Percentiles rank a stretch among this genome's conserved stretches.
Conservation (phyloP, 164 flowering plant genomes). For the Aristolochia californica region DNA sequence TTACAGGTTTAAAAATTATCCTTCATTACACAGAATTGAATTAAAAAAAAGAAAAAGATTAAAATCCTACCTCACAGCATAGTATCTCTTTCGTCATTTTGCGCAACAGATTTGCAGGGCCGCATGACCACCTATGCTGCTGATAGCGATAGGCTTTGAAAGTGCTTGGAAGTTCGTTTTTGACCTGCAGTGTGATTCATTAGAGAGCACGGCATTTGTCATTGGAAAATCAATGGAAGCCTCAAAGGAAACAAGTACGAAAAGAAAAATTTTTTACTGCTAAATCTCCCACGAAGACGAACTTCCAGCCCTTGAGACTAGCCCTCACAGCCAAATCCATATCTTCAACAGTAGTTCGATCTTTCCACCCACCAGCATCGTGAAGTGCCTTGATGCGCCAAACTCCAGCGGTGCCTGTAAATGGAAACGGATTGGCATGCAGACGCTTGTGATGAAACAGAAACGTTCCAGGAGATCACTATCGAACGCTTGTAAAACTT, state of each 20-base stretch:
- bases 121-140: conserved; percentile 85
- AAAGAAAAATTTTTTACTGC: conserved; percentile 18
- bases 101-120: conserved; percentile 68
- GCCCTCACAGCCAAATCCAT: conserved; percentile 79
- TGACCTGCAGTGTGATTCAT: conserved; percentile 31
- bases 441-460: no score
- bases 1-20: no score
- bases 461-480: not conserved
- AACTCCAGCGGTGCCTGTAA: conserved; percentile 66
- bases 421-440: not conserved
- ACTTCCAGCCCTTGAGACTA: conserved; percentile 68
- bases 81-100: conserved; percentile 61
- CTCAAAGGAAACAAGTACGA: not conserved
- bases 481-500: not conserved
- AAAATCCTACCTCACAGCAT: conserved; percentile 20
- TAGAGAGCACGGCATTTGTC: not conserved
- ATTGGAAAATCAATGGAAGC: not conserved
- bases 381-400: conserved; percentile 51
- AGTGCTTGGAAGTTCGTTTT: conserved; percentile 71
- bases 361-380: conserved; percentile 84
- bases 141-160: conserved; percentile 66
- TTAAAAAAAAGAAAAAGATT: not conserved
- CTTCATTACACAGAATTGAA: not conserved
- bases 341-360: conserved; percentile 68
- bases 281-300: conserved; percentile 46